Percentiles rank a stretch among this genome's conserved stretches.
These are phyloP conservation scores for Neophaeococcomyces mojaviensis DNA, from an alignment of 2,329 filamentous ascomycete species.

Conservation along the genomic window DNA sequence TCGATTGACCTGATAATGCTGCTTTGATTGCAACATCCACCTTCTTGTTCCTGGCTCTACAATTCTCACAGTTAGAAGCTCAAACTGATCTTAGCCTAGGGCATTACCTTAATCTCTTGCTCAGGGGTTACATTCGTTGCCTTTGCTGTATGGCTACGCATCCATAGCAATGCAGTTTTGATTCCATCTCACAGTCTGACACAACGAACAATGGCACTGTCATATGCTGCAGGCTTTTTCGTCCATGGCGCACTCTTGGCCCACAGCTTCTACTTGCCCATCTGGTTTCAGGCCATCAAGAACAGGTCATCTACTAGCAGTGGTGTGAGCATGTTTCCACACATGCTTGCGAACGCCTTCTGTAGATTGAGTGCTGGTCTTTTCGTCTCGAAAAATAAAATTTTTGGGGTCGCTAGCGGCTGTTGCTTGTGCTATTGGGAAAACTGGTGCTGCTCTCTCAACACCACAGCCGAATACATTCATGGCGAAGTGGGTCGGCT, in stretches of 20 bases:
- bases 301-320: conserved; percentile 17
- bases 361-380: conserved; percentile 14
- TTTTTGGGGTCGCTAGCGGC: conserved; percentile 23
- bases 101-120: conserved; percentile 31
- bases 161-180: conserved; percentile 20
- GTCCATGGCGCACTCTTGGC: conserved; percentile 21
- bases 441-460: conserved; percentile 21
- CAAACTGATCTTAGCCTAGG: conserved; percentile 27
- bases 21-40: conserved; percentile 41
- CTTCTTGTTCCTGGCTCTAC: conserved; percentile 19
- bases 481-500: conserved; percentile 24
- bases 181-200: conserved; percentile 21
- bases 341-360: conserved; percentile 16
- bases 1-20: conserved; percentile 53
- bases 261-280: conserved; percentile 24
- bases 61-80: conserved; percentile 10
- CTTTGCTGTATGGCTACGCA: conserved; percentile 27
- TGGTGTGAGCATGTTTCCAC: conserved; percentile 23
- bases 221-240: conserved; percentile 14
- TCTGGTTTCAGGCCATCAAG: conserved; percentile 25
- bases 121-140: conserved; percentile 24
- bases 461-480: conserved; percentile 18
- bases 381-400: conserved; percentile 20
- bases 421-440: conserved; percentile 19
- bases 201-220: conserved; percentile 16